Conservation (phyloP, 2,329 filamentous ascomycete genomes). For the Cladosporium halotolerans region DNA sequence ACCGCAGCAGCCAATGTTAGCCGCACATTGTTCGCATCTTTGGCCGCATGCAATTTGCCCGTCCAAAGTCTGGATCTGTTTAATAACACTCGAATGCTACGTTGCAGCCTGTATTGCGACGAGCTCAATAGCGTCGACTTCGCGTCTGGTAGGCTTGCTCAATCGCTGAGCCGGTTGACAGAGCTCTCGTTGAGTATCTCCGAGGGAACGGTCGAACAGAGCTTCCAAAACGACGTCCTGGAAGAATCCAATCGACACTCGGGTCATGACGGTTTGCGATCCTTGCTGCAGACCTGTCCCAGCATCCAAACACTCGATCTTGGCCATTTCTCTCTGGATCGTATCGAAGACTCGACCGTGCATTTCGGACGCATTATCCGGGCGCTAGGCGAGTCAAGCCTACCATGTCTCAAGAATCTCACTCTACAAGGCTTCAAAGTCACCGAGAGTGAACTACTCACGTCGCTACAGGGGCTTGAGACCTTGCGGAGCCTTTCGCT, state of each 20-base stretch:
- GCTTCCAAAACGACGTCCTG: background rate
- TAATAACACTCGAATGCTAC: background rate
- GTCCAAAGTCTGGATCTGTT: slow-evolving; percentile 1
- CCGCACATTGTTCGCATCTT: background rate
- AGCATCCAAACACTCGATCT: background rate
- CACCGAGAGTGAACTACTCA: background rate
- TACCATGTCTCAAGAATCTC: background rate
- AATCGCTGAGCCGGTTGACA: background rate
- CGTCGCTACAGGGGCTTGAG: background rate
- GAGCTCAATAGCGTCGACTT: background rate
- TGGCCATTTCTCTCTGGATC: background rate
- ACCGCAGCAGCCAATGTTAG: background rate
- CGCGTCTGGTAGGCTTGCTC: background rate
- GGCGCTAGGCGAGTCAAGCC: background rate
- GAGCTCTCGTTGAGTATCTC: slow-evolving; percentile 1
- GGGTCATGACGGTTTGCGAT: background rate
- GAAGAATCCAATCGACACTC: background rate
- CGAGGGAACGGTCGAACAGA: background rate
- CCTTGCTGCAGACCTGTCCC: background rate
- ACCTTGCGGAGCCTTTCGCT: background rate
- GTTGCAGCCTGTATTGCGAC: background rate
- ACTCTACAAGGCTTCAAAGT: background rate
- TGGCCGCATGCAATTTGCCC: background rate
- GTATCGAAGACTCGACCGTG: background rate
- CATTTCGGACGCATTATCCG: background rate